A percentile compares a stretch with the other conserved stretches of the same genome.
phyloP scores from a whole-genome alignment of 352 stramenopile genomes.

The Paralagenidium karlingii region DNA sequence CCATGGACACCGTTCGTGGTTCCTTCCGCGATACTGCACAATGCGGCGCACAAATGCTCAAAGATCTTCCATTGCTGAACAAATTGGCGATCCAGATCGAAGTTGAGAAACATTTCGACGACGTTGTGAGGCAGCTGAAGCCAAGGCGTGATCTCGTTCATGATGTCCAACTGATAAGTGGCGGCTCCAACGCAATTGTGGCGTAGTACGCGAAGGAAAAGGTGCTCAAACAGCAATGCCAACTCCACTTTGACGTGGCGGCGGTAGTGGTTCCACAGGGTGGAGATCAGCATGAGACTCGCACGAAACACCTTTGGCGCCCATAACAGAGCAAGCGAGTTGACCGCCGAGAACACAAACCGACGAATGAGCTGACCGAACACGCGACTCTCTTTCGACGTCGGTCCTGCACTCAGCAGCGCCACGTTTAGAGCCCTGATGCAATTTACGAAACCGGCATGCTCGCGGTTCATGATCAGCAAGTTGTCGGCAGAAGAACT shows the following conservation, averaged over 20 bases:
- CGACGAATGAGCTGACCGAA: constrained; percentile 72
- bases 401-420: constrained; percentile 30
- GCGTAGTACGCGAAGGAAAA: constrained; percentile 62
- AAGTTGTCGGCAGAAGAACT: background rate
- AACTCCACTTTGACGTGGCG: constrained; percentile 75
- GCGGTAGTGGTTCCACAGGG: constrained; percentile 77
- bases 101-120: constrained; percentile 82
- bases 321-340: constrained; percentile 47
- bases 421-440: constrained; percentile 61
- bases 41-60: constrained; percentile 58
- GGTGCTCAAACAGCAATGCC: constrained; percentile 67
- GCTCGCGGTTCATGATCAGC: constrained; percentile 23
- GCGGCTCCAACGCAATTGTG: constrained; percentile 23
- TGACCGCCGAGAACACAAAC: constrained; percentile 59
- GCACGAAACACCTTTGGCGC: constrained; percentile 38
- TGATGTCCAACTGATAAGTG: constrained; percentile 60
- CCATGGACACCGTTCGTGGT: constrained; percentile 5
- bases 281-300: constrained; percentile 52
- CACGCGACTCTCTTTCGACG: constrained; percentile 32
- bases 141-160: constrained; percentile 65
- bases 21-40: constrained; percentile 68
- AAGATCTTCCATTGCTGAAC: constrained; percentile 85
- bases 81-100: constrained; percentile 58
- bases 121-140: constrained; percentile 79
- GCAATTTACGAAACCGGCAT: constrained; percentile 44